phyloP scores from a whole-genome alignment of 768 basidiomycete species.

The Lentinus tigrinus region DNA sequence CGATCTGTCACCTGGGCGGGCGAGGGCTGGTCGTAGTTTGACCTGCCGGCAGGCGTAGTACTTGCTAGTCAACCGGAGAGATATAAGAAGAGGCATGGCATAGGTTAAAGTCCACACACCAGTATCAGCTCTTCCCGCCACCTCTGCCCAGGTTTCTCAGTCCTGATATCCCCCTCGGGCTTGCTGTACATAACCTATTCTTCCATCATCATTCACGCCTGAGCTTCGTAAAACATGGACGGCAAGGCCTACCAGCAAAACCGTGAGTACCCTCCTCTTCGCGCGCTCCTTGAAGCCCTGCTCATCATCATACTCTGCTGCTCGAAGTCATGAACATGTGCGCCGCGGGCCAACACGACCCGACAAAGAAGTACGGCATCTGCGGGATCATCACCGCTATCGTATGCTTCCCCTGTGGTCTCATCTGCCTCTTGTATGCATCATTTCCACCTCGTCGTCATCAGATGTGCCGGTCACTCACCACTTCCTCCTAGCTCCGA shows the following conservation, averaged over 20 bases:
- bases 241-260: not conserved
- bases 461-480: not conserved
- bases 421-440: conserved; percentile 19
- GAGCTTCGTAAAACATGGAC: not conserved
- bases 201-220: too few relatives aligned
- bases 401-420: conserved; percentile 28
- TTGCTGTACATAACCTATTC: too few relatives aligned
- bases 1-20: too few relatives aligned
- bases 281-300: not conserved
- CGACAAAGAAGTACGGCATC: conserved; percentile 28
- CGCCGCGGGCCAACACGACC: conserved; percentile 31
- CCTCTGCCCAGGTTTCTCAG: too few relatives aligned
- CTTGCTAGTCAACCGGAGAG: too few relatives aligned
- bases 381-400: conserved; percentile 33
- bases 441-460: not conserved
- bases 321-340: conserved; percentile 14
- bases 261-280: not conserved
- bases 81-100: too few relatives aligned
- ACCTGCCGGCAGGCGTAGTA: too few relatives aligned
- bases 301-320: not conserved
- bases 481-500: not conserved
- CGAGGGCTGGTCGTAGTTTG: too few relatives aligned
- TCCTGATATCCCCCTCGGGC: too few relatives aligned
- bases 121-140: too few relatives aligned
- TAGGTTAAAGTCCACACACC: too few relatives aligned